These are phyloP conservation scores for Pestalotiopsis fici DNA, from an alignment of 2,329 filamentous ascomycete genomes.

Conservation along the genomic window DNA sequence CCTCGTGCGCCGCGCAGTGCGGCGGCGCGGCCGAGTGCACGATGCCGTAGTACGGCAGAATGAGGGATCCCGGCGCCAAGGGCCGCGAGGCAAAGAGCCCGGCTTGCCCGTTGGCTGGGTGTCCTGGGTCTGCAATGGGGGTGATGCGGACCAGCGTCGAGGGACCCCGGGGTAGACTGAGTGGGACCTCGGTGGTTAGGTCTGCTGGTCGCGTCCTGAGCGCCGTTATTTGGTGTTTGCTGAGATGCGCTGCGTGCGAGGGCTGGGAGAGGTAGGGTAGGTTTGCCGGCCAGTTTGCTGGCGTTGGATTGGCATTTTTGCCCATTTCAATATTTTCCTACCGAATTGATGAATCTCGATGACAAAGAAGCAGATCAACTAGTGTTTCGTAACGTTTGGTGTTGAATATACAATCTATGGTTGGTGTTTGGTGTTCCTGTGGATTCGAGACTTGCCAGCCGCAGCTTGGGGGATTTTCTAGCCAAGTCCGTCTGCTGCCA, in stretches of 20 bases:
- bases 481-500: too few species aligned
- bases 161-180: constrained; percentile 41
- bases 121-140: constrained; percentile 47
- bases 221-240: constrained; percentile 38
- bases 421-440: too few species aligned
- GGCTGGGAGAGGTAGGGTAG: constrained; percentile 56
- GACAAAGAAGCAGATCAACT: too few species aligned
- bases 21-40: constrained; percentile 46
- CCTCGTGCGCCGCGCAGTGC: constrained; percentile 33
- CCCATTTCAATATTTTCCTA: too few species aligned
- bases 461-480: too few species aligned
- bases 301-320: constrained; percentile 27
- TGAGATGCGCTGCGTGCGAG: constrained; percentile 46
- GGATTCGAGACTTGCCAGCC: too few species aligned
- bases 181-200: constrained; percentile 31
- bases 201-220: constrained; percentile 35
- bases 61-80: constrained; percentile 54
- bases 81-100: constrained; percentile 61
- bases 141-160: constrained; percentile 54
- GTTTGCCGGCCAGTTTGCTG: constrained; percentile 59
- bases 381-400: too few species aligned
- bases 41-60: constrained; percentile 63
- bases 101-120: constrained; percentile 59
- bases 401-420: too few species aligned
- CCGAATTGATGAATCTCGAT: too few species aligned